Percentiles rank a stretch among this genome's conserved stretches.
phyloP scores from a whole-genome alignment of 805 yeast species.

The Candida glaebosa region DNA sequence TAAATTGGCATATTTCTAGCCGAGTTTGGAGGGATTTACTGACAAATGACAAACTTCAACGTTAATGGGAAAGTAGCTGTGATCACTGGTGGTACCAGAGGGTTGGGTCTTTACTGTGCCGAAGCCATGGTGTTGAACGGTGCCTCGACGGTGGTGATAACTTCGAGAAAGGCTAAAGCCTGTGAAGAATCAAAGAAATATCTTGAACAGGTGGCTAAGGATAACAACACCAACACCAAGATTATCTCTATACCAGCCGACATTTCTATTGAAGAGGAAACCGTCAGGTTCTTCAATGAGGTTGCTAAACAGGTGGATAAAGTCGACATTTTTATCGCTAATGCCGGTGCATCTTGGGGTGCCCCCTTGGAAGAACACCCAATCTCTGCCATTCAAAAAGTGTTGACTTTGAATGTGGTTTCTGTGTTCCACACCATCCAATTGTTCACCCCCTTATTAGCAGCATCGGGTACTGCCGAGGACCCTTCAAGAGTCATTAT shows the following conservation, averaged over 20 bases:
- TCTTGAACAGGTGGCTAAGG: conserved; percentile 34
- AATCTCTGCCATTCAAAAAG: conserved; percentile 57
- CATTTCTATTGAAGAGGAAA: conserved; percentile 48
- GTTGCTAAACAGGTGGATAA: conserved; percentile 37
- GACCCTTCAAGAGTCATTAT: conserved; percentile 66
- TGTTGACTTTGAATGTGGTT: conserved; percentile 57
- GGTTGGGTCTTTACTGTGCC: conserved; percentile 67
- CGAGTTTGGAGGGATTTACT: background rate
- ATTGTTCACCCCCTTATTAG: conserved; percentile 55
- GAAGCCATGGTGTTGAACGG: conserved; percentile 61
- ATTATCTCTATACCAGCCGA: conserved; percentile 54
- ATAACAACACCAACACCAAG: conserved; percentile 26
- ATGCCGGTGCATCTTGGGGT: conserved; percentile 83
- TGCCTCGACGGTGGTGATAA: conserved; percentile 57
- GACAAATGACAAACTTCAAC: conserved; percentile 38
- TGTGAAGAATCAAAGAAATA: conserved; percentile 52
- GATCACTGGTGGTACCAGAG: conserved; percentile 74
- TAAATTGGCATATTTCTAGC: background rate
- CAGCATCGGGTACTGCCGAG: conserved; percentile 44
- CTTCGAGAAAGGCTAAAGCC: conserved; percentile 61
- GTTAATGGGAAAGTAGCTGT: conserved; percentile 63
- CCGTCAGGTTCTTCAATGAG: conserved; percentile 39
- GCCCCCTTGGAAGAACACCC: conserved; percentile 60
- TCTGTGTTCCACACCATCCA: conserved; percentile 70
- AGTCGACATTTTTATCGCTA: conserved; percentile 65